A percentile compares a stretch with the other conserved stretches of the same genome.
Evolutionary conservation across 768 basidiomycete species (phyloP).

Genomic region (Boletus sp.): DNA sequence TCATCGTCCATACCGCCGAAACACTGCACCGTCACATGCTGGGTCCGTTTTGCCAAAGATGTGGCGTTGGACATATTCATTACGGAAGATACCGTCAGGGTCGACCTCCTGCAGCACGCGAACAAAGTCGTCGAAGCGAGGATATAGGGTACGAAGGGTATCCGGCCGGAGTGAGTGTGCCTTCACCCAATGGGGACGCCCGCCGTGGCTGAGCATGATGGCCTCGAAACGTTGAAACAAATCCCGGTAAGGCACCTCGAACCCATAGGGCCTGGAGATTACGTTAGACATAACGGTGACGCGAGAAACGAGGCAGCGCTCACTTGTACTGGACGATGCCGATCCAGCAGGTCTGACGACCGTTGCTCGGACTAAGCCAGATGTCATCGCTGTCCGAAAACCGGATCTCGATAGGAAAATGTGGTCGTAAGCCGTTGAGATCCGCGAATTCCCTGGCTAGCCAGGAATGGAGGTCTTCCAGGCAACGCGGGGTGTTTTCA

Average conservation of each 20-base stretch:
- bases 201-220: slow-evolving; percentile 66
- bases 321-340: slow-evolving; percentile 98
- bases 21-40: slow-evolving; percentile 43
- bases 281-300: background rate
- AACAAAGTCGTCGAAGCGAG: slow-evolving; percentile 77
- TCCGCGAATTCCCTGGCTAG: slow-evolving; percentile 63
- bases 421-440: slow-evolving; percentile 75
- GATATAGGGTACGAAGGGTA: slow-evolving; percentile 67
- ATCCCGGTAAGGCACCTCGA: slow-evolving; percentile 75
- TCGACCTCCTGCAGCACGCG: slow-evolving; percentile 68
- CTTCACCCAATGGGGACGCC: slow-evolving; percentile 97
- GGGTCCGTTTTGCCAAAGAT: slow-evolving; percentile 59
- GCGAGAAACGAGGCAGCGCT: slow-evolving; percentile 23
- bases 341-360: slow-evolving; percentile 84
- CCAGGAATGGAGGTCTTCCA: slow-evolving; percentile 72
- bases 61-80: slow-evolving; percentile 88
- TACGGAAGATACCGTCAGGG: slow-evolving; percentile 74
- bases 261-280: slow-evolving; percentile 73
- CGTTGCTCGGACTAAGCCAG: slow-evolving; percentile 89
- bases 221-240: slow-evolving; percentile 76
- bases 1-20: slow-evolving; percentile 37
- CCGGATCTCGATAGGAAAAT: slow-evolving; percentile 92
- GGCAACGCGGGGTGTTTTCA: slow-evolving; percentile 58
- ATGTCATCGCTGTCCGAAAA: slow-evolving; percentile 88
- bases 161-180: slow-evolving; percentile 71